Conservation (phyloP, 164 flowering plant species). For the Santalum album region DNA sequence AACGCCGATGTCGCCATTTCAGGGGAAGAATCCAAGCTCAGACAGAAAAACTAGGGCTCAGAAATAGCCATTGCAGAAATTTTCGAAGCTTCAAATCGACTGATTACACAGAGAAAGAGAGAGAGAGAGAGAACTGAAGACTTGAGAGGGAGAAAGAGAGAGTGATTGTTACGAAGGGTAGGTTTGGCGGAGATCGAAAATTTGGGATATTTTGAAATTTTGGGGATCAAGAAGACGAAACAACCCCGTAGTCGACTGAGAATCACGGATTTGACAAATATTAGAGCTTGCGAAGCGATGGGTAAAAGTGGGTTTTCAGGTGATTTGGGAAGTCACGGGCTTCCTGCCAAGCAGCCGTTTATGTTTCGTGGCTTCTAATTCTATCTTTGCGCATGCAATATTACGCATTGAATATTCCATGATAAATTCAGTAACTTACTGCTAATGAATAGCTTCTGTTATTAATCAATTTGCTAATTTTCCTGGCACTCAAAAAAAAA, state of each 20-base stretch:
- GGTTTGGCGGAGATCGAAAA: conserved; percentile 40
- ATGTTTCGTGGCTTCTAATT: no score
- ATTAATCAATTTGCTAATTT: no score
- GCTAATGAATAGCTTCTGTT: no score
- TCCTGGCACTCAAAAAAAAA: no score
- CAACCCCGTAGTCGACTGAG: neutral
- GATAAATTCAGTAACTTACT: no score
- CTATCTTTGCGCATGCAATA: no score
- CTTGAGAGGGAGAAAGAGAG: conserved; percentile 5
- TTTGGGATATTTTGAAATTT: conserved; percentile 9
- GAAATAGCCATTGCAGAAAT: neutral
- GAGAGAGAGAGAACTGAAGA: conserved; percentile 1
- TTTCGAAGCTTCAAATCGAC: neutral
- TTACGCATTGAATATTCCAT: no score
- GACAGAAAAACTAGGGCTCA: neutral
- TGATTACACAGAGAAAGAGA: neutral
- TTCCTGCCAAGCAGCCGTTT: no score
- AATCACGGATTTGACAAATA: neutral
- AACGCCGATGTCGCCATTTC: conserved; percentile 79
- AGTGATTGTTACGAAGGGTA: neutral
- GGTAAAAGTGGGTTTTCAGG: no score
- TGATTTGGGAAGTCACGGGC: no score
- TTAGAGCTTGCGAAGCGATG: no score
- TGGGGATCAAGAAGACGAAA: conserved; percentile 1
- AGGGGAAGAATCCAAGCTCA: neutral